These are phyloP conservation scores for Phytopythium boreale DNA, from an alignment of 352 stramenopile species.

Conservation along the genomic window DNA sequence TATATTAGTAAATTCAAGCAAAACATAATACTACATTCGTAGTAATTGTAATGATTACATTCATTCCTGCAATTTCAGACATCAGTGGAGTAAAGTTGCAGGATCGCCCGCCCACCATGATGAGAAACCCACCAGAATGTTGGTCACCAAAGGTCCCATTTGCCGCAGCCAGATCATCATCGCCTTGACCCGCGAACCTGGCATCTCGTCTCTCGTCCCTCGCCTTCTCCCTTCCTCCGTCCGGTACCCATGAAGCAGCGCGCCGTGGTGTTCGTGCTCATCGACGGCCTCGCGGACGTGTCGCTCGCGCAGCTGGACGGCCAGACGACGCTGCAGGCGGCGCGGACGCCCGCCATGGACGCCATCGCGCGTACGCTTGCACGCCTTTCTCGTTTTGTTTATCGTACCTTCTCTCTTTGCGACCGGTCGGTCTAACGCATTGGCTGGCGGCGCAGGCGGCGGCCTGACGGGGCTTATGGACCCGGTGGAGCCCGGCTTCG, in stretches of 20 bases:
- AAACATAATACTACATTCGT: too few species aligned
- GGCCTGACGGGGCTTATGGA: conserved; percentile 85
- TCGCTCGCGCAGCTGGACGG: conserved; percentile 53
- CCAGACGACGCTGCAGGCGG: conserved; percentile 62
- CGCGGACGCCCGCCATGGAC: conserved; percentile 80
- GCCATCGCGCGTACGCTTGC: conserved; percentile 61
- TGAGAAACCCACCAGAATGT: neutral
- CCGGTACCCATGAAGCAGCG: conserved; percentile 30
- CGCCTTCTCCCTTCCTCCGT: neutral
- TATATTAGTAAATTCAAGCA: too few species aligned
- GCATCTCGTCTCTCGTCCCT: too few species aligned
- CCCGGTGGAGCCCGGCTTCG: conserved; percentile 78
- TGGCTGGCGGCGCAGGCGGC: conserved; percentile 28
- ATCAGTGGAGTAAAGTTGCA: neutral
- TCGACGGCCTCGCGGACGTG: conserved; percentile 81
- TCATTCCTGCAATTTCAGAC: neutral
- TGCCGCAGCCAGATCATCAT: too few species aligned
- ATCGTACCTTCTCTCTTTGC: too few species aligned
- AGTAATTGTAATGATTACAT: too few species aligned
- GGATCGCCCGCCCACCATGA: too few species aligned
- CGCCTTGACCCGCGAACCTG: too few species aligned
- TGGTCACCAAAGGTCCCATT: neutral
- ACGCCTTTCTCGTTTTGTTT: too few species aligned
- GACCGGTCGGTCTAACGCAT: neutral
- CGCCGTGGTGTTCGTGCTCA: conserved; percentile 83